These are phyloP conservation scores for Zygnema cylindricum DNA, from an alignment of 139 green algal species.

Conservation along the genomic window DNA sequence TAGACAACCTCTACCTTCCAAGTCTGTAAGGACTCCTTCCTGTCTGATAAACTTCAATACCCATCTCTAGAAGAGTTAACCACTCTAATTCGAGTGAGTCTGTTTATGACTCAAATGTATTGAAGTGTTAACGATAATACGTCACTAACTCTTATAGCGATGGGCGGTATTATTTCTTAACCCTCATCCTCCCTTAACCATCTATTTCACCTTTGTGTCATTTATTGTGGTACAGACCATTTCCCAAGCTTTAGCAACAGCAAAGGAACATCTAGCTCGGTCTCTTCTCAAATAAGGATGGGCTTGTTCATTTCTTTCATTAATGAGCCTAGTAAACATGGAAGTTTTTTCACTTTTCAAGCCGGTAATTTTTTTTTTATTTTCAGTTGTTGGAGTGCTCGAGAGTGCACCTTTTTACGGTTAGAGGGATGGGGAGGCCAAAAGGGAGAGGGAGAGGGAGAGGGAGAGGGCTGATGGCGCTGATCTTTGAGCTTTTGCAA, in stretches of 20 bases:
- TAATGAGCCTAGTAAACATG: neutral
- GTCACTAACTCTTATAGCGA: too few relatives aligned
- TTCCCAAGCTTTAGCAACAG: slow-evolving; percentile 49
- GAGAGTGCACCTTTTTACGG: neutral
- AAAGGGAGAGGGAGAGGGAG: neutral
- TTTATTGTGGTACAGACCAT: slow-evolving; percentile 36
- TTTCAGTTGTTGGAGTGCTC: neutral
- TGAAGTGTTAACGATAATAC: neutral
- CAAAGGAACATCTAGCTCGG: slow-evolving; percentile 29
- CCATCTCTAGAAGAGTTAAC: too few relatives aligned
- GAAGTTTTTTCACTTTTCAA: neutral
- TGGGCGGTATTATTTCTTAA: neutral
- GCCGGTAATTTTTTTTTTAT: neutral
- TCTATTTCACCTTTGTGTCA: too few relatives aligned
- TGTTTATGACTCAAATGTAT: slow-evolving; percentile 10
- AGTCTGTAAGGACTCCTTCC: neutral
- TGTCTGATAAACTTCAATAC: neutral
- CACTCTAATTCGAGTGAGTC: too few relatives aligned
- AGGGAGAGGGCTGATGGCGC: neutral
- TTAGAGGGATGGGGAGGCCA: neutral
- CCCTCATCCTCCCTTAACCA: too few relatives aligned
- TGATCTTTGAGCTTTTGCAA: neutral
- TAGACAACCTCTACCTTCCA: neutral
- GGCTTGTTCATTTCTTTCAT: neutral
- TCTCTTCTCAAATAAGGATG: slow-evolving; percentile 65